Conservation (phyloP, 176 grass and related monocot genomes). For the Cocos nucifera region DNA sequence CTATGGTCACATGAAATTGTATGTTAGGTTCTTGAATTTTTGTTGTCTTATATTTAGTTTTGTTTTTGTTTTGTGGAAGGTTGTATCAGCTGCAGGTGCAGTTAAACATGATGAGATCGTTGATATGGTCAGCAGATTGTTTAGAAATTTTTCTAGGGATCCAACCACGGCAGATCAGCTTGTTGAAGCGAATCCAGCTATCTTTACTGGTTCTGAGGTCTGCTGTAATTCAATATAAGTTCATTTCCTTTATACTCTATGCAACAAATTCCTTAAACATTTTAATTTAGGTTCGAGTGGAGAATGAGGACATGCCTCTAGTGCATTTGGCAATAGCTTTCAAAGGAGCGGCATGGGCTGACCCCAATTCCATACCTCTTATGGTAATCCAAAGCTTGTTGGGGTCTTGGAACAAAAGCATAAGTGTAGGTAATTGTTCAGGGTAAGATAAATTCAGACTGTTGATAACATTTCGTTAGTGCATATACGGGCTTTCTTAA, state of each 20-base stretch:
- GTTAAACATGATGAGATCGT: slow-evolving; percentile 83
- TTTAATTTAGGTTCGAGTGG: slow-evolving; percentile 54
- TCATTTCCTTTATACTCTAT: no score
- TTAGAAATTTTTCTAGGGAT: slow-evolving; percentile 78
- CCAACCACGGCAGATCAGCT: slow-evolving; percentile 80
- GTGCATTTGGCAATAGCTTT: slow-evolving; percentile 81
- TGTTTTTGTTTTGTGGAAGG: slow-evolving; percentile 28
- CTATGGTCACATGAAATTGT: no score
- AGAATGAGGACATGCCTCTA: slow-evolving; percentile 41
- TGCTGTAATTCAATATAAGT: slow-evolving; percentile 7
- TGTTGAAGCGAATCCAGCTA: slow-evolving; percentile 62
- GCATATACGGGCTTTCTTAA: no score
- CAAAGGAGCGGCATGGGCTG: slow-evolving; percentile 74
- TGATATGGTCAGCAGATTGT: slow-evolving; percentile 56
- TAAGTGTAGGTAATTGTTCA: slow-evolving; percentile 66
- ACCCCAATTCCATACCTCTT: slow-evolving; percentile 82
- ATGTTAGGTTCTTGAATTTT: no score
- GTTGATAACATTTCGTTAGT: no score
- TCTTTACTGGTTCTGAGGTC: slow-evolving; percentile 84
- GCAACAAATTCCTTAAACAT: no score
- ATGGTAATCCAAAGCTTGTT: slow-evolving; percentile 94
- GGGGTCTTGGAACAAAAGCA: slow-evolving; percentile 68
- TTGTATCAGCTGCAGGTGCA: slow-evolving; percentile 86
- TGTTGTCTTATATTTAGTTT: not conserved
- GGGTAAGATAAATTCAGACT: slow-evolving; percentile 47